Percentiles rank a stretch among this genome's conserved stretches.
These are phyloP conservation scores for Phytophthora hibernalis DNA, from an alignment of 352 stramenopile genomes.

Conservation along the genomic window DNA sequence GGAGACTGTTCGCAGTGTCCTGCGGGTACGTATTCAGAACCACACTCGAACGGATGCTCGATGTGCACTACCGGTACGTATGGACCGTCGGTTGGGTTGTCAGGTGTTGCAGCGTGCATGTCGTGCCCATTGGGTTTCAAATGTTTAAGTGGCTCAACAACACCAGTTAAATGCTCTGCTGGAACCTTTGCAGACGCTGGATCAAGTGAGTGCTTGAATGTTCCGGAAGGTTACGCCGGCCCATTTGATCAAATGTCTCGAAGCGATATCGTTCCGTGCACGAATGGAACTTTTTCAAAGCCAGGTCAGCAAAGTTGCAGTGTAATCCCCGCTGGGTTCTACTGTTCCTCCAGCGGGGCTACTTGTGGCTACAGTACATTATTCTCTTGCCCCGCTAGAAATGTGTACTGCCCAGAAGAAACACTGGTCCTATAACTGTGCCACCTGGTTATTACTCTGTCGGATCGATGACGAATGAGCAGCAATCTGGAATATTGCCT, in stretches of 20 bases:
- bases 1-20: conserved; percentile 46
- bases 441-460: conserved; percentile 57
- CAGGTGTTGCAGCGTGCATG: conserved; percentile 38
- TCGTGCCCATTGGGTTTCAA: conserved; percentile 54
- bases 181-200: conserved; percentile 48
- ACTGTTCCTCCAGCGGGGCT: conserved; percentile 33
- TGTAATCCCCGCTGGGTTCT: conserved; percentile 50
- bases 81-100: conserved; percentile 39
- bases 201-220: conserved; percentile 42
- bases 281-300: conserved; percentile 65
- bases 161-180: conserved; percentile 37
- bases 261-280: conserved; percentile 44
- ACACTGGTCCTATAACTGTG: conserved; percentile 40
- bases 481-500: conserved; percentile 43
- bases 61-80: conserved; percentile 57
- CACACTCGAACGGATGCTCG: conserved; percentile 39
- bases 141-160: conserved; percentile 33
- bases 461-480: conserved; percentile 31
- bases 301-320: conserved; percentile 53
- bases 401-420: conserved; percentile 57
- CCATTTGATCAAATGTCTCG: conserved; percentile 38
- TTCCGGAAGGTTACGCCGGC: conserved; percentile 51
- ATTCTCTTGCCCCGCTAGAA: conserved; percentile 42
- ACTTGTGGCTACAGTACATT: conserved; percentile 50
- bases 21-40: conserved; percentile 48